These are phyloP conservation scores for Botrytis squamosa DNA, from an alignment of 2,329 filamentous ascomycete species.

Conservation along the genomic window DNA sequence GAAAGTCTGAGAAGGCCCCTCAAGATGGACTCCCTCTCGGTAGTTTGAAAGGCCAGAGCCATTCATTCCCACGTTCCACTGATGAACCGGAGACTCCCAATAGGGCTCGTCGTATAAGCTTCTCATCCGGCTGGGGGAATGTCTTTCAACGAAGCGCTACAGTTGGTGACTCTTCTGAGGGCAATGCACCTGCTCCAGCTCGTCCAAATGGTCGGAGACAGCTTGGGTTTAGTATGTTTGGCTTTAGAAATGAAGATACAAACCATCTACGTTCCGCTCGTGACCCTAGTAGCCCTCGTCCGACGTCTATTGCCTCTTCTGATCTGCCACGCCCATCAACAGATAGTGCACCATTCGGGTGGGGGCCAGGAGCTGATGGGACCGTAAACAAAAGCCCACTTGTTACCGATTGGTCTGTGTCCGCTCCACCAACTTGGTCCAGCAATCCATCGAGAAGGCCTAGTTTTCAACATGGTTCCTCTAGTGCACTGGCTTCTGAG, in stretches of 20 bases:
- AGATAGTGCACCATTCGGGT: conserved; percentile 75
- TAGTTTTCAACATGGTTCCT: conserved; percentile 74
- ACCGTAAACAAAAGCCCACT: conserved; percentile 53
- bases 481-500: conserved; percentile 59
- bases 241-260: conserved; percentile 48
- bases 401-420: conserved; percentile 51
- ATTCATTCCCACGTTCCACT: conserved; percentile 67
- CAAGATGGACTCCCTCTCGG: conserved; percentile 64
- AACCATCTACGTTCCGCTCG: conserved; percentile 49
- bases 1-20: conserved; percentile 54
- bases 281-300: conserved; percentile 60
- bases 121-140: conserved; percentile 52
- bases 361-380: conserved; percentile 48
- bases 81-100: conserved; percentile 55
- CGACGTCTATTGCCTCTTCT: conserved; percentile 65
- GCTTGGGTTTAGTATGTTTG: conserved; percentile 46
- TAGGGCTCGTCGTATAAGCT: conserved; percentile 55
- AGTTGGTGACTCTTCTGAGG: conserved; percentile 31
- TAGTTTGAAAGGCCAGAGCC: conserved; percentile 71
- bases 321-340: conserved; percentile 76
- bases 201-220: conserved; percentile 32
- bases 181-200: conserved; percentile 38
- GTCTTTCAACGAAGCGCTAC: conserved; percentile 40
- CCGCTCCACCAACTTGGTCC: conserved; percentile 60
- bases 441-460: conserved; percentile 76